Conservation (phyloP, 495 filamentous ascomycete genomes). For the Parathielavia appendiculata region DNA sequence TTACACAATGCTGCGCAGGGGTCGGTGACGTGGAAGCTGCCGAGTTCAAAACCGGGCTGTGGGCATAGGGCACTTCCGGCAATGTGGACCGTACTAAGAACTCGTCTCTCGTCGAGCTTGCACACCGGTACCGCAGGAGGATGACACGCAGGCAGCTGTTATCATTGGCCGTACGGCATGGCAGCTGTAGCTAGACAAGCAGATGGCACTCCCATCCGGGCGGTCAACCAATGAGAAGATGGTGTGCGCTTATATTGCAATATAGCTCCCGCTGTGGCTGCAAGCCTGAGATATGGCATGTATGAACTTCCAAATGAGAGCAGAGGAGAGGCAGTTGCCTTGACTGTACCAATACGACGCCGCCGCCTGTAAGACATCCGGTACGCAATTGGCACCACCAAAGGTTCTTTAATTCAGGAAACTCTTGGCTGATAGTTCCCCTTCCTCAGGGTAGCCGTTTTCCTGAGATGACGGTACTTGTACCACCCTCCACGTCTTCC, state of each 20-base stretch:
- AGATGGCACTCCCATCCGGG: constrained; percentile 22
- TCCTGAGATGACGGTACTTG: neutral
- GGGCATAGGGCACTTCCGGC: constrained; percentile 5
- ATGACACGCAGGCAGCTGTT: neutral
- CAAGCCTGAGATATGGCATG: constrained; percentile 15
- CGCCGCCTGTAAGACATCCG: too few species aligned
- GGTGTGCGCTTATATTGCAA: constrained; percentile 32
- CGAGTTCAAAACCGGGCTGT: neutral
- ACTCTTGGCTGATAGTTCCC: too few species aligned
- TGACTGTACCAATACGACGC: neutral
- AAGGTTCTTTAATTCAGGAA: too few species aligned
- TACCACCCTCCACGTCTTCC: neutral
- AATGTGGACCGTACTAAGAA: neutral
- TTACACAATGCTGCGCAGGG: too few species aligned
- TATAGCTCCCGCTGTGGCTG: constrained; percentile 26
- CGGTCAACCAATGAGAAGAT: constrained; percentile 31
- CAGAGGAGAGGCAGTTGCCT: constrained; percentile 2
- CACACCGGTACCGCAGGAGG: constrained; percentile 18
- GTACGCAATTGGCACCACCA: too few species aligned
- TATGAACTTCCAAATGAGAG: constrained; percentile 15
- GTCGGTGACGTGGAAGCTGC: neutral
- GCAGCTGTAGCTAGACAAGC: constrained; percentile 24
- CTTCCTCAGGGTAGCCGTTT: too few species aligned
- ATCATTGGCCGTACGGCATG: constrained; percentile 17
- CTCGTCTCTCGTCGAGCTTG: constrained; percentile 10